Evolutionary conservation across 2,329 filamentous ascomycete genomes (phyloP).

Genomic region (Dichotomopilus funicola): DNA sequence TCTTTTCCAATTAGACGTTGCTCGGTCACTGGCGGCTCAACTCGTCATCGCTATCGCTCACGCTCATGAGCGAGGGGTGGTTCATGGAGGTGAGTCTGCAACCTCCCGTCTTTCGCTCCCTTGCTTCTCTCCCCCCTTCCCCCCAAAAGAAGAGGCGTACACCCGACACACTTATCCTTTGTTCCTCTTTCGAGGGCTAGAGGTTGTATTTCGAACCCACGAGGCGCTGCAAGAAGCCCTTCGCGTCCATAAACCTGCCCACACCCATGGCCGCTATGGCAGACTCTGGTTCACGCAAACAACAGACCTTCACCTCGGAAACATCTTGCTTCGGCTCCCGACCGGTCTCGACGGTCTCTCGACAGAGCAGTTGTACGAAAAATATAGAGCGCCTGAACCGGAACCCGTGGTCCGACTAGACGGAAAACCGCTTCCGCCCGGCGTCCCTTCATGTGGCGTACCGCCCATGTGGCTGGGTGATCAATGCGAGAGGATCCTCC

Average conservation of each 20-base stretch:
- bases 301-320: conserved; percentile 30
- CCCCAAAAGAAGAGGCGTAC: too few relatives aligned
- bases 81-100: conserved; percentile 25
- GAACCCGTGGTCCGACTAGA: conserved; percentile 21
- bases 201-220: too few relatives aligned
- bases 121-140: not conserved
- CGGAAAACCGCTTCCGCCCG: conserved; percentile 16
- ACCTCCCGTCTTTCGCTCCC: not conserved
- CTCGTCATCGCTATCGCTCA: conserved; percentile 28
- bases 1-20: conserved; percentile 25
- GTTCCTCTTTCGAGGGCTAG: too few relatives aligned
- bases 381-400: conserved; percentile 22
- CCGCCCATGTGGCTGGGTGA: conserved; percentile 32
- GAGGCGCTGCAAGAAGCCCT: too few relatives aligned
- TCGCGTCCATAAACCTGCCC: too few relatives aligned
- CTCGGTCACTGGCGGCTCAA: conserved; percentile 27
- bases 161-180: too few relatives aligned
- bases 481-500: conserved; percentile 26
- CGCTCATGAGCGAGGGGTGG: conserved; percentile 26
- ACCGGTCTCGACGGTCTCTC: conserved; percentile 21
- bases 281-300: too few relatives aligned
- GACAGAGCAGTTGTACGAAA: conserved; percentile 20
- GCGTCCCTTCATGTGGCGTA: conserved; percentile 28
- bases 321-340: conserved; percentile 28
- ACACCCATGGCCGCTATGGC: too few relatives aligned